Evolutionary conservation across 208 protist species (phyloP).

Genomic region (Leptomonas seymouri): DNA sequence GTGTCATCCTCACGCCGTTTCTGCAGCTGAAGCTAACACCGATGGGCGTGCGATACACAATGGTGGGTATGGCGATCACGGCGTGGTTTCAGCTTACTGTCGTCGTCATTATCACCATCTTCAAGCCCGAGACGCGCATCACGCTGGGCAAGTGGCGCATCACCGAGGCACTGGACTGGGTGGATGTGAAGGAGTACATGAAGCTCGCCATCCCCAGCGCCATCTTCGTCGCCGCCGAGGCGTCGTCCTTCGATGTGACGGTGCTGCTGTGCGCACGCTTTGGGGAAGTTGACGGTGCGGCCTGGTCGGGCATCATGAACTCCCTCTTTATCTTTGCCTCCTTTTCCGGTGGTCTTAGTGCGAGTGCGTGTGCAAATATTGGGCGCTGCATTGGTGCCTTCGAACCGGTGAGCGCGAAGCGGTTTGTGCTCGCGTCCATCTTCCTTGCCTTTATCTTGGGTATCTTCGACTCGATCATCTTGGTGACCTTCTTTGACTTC

Average conservation of each 20-base stretch:
- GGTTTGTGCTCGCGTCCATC: constrained; percentile 64
- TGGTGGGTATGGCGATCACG: constrained; percentile 81
- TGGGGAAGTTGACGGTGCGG: constrained; percentile 60
- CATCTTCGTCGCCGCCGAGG: constrained; percentile 87
- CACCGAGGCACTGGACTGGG: constrained; percentile 61
- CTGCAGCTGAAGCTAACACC: constrained; percentile 75
- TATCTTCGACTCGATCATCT: constrained; percentile 49
- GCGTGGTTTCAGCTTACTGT: constrained; percentile 77
- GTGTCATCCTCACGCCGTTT: constrained; percentile 64
- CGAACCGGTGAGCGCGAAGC: constrained; percentile 55
- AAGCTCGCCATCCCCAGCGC: constrained; percentile 79
- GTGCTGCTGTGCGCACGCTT: constrained; percentile 73
- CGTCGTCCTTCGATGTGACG: constrained; percentile 83
- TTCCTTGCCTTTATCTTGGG: constrained; percentile 39
- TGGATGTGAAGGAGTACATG: constrained; percentile 80
- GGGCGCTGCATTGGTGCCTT: constrained; percentile 77
- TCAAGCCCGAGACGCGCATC: constrained; percentile 69
- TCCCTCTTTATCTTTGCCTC: constrained; percentile 75
- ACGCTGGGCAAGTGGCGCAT: constrained; percentile 68
- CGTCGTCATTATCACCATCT: constrained; percentile 62
- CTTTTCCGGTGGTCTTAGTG: constrained; percentile 70
- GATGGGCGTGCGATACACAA: constrained; percentile 81
- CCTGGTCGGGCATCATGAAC: constrained; percentile 87
- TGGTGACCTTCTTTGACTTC: constrained; percentile 64
- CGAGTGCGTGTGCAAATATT: constrained; percentile 81